Evolutionary conservation across 108 stramenopile genomes (phyloP), one percentile per base, ranked within the genome.

Genomic region (Pseudonitzschia multistriata): DNA sequence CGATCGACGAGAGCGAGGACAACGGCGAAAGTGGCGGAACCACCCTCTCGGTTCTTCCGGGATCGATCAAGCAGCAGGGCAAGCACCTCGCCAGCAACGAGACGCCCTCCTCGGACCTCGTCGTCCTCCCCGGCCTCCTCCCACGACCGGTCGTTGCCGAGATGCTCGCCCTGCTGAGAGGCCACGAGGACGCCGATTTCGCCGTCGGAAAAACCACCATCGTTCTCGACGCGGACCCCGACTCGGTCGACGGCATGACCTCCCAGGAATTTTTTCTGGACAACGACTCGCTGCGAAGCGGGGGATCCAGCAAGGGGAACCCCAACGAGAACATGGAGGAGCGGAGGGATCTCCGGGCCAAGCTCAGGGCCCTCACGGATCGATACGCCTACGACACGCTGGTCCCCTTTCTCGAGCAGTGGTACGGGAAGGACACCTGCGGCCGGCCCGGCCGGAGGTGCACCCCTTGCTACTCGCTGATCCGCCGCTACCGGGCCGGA

Each of bases 381-480:
- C 67, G 50, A 22, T 52, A 52, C 34, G 10, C 24, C 3, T 1
- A 45, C 3, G 31, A 11, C 29, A 11, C 10, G 30, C 29, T 68
- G 19, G 49, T 49, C 13, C 50, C 67, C n/a, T 68, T 52, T 31
- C 19, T 68, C 22, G 13, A 68, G 17, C 11, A 68, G 17, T 49
- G 50, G 48, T 68, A 28, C 35, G 36, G 36, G 7, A 28, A 14
- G 6, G 67, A 45, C 5, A 49, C 28, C 6, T 36, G 50, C 30
- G 50, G n/a, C 8, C 29, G 35, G 1, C 30, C 30, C 22, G 34
- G 19, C 6, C 6, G 61, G 37, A 39, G 3, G 17, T 68, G 67
- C 49, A 68, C 67, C 13, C 49, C 67, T 14, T 68, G 67, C 50
- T 68, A 68, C 33, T 68, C 67, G 29, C 67, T 68, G n/a, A 49